A percentile compares a stretch with the other conserved stretches of the same genome.
Conservation (phyloP, 1,139 yeast species). For the Williopsis jadinii region DNA sequence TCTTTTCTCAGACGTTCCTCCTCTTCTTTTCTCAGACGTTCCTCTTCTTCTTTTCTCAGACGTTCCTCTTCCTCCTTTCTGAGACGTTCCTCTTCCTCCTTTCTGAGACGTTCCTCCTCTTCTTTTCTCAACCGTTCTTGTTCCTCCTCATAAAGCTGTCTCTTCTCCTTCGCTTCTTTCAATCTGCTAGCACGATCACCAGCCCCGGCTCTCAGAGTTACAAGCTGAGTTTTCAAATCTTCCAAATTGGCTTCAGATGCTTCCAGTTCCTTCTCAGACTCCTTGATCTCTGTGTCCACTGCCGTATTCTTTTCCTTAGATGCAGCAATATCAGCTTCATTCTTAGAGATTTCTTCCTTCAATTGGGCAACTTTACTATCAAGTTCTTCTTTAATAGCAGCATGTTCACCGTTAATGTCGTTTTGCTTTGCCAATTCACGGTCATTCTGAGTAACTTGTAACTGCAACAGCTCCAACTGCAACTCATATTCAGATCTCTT, state of each 20-base stretch:
- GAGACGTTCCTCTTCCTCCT: slow-evolving; percentile 12
- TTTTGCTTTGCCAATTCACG: slow-evolving; percentile 19
- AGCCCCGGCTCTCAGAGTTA: slow-evolving; percentile 37
- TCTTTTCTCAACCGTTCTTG: slow-evolving; percentile 15
- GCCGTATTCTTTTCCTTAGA: slow-evolving; percentile 34
- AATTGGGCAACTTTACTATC: slow-evolving; percentile 14
- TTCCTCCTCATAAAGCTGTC: slow-evolving; percentile 28
- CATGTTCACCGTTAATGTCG: slow-evolving; percentile 13
- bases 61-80: slow-evolving; percentile 12
- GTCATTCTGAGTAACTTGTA: slow-evolving; percentile 19
- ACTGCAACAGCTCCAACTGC: slow-evolving; percentile 16
- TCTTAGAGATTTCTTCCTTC: slow-evolving; percentile 15
- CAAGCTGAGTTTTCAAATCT: slow-evolving; percentile 39
- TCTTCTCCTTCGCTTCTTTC: slow-evolving; percentile 36
- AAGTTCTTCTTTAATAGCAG: slow-evolving; percentile 12
- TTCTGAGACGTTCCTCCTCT: slow-evolving; percentile 13
- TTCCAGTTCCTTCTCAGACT: slow-evolving; percentile 28
- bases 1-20: slow-evolving; percentile 9
- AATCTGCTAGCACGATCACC: slow-evolving; percentile 35
- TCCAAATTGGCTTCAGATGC: slow-evolving; percentile 28
- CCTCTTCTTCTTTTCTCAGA: slow-evolving; percentile 7
- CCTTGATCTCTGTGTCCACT: slow-evolving; percentile 18
- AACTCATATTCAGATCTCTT: slow-evolving; percentile 21
- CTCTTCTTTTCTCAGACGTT: slow-evolving; percentile 7
- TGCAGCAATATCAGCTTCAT: slow-evolving; percentile 29